A percentile compares a stretch with the other conserved stretches of the same genome.
These are phyloP conservation scores for Alternaria postmessia DNA, from an alignment of 2,329 filamentous ascomycete species.

Conservation along the genomic window DNA sequence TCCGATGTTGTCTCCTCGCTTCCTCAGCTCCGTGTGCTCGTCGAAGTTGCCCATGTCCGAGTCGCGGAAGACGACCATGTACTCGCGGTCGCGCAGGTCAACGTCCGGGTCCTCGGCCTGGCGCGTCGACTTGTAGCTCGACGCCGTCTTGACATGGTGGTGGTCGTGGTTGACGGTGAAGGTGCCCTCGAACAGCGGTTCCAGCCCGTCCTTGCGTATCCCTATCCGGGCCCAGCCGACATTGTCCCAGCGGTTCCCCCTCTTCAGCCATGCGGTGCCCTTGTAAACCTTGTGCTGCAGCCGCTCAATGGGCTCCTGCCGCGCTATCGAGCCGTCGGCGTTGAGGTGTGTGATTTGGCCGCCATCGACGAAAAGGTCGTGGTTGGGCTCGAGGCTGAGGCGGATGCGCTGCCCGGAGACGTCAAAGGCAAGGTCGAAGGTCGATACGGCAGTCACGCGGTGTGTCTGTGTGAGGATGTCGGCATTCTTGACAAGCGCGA, in stretches of 20 bases:
- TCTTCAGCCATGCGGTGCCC: slow-evolving; percentile 76
- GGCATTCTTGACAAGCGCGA: slow-evolving; percentile 77
- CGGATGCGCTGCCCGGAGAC: slow-evolving; percentile 74
- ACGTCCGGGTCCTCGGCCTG: slow-evolving; percentile 73
- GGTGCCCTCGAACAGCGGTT: slow-evolving; percentile 87
- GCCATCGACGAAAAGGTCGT: slow-evolving; percentile 83
- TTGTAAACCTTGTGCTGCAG: slow-evolving; percentile 83
- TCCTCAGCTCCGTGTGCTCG: slow-evolving; percentile 72
- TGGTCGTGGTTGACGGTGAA: slow-evolving; percentile 83
- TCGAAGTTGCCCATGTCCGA: slow-evolving; percentile 71
- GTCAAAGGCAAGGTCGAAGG: slow-evolving; percentile 85
- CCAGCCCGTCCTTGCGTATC: slow-evolving; percentile 75
- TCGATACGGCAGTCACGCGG: slow-evolving; percentile 79
- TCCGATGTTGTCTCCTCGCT: slow-evolving; percentile 52
- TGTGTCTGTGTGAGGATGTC: slow-evolving; percentile 80
- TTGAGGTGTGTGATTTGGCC: slow-evolving; percentile 77
- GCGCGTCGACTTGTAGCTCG: slow-evolving; percentile 76
- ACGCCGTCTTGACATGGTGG: slow-evolving; percentile 83
- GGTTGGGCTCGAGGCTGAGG: slow-evolving; percentile 84
- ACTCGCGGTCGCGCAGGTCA: slow-evolving; percentile 67
- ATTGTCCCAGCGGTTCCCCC: slow-evolving; percentile 81
- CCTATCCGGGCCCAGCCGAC: slow-evolving; percentile 88
- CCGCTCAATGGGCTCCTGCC: slow-evolving; percentile 74
- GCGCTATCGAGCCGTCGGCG: slow-evolving; percentile 72
- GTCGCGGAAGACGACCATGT: slow-evolving; percentile 91